Percentiles rank a stretch among this genome's conserved stretches.
These are phyloP conservation scores for Talaromyces adpressus DNA, from an alignment of 495 filamentous ascomycete genomes.

Conservation along the genomic window DNA sequence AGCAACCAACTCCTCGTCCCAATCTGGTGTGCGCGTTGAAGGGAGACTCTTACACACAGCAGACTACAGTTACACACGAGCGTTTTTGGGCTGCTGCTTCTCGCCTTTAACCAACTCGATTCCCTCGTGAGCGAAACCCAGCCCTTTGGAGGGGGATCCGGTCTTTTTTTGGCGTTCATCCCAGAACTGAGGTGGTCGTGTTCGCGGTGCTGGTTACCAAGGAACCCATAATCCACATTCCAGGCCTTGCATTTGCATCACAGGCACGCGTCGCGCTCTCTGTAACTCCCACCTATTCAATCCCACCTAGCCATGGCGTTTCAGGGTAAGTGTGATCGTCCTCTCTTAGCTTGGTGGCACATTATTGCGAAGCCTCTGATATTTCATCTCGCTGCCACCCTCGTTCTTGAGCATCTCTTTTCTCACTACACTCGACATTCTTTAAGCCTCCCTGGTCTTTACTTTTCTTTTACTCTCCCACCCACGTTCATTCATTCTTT, in stretches of 20 bases:
- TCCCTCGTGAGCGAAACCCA: slow-evolving; percentile 7
- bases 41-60: slow-evolving; percentile 6
- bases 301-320: slow-evolving; percentile 5
- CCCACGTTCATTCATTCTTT: slow-evolving; percentile 11
- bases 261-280: slow-evolving; percentile 11
- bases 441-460: slow-evolving; percentile 1
- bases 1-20: slow-evolving; percentile 5
- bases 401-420: slow-evolving; percentile 1
- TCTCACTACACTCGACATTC: slow-evolving; percentile 7
- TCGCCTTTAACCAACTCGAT: not conserved
- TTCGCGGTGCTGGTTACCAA: slow-evolving; percentile 9
- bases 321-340: slow-evolving; percentile 10
- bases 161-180: not conserved
- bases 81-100: not conserved
- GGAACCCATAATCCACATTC: slow-evolving; percentile 11
- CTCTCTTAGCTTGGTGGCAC: slow-evolving; percentile 3
- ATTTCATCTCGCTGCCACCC: slow-evolving; percentile 10
- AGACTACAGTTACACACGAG: slow-evolving; percentile 2
- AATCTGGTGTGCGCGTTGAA: slow-evolving; percentile 9
- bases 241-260: slow-evolving; percentile 12
- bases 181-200: not conserved
- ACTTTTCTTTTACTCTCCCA: not conserved
- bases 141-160: slow-evolving; percentile 3
- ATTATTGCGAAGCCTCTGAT: slow-evolving; percentile 8
- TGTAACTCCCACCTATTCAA: not conserved